Evolutionary conservation across 2,329 filamentous ascomycete genomes (phyloP).

Genomic region (Cladophialophora immunda): DNA sequence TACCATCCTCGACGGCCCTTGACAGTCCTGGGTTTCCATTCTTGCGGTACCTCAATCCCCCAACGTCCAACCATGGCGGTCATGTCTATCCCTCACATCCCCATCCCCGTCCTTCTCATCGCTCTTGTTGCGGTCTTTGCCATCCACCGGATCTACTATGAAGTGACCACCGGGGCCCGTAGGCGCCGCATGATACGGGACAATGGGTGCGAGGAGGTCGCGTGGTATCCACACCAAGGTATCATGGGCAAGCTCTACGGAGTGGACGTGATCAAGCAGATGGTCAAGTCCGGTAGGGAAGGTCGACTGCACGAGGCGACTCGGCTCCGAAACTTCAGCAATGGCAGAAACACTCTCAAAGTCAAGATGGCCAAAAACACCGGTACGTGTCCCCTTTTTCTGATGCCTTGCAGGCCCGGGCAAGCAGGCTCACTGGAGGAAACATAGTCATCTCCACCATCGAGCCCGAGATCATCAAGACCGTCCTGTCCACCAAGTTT

Average conservation of each 20-base stretch:
- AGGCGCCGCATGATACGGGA: conserved; percentile 37
- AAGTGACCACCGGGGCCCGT: conserved; percentile 35
- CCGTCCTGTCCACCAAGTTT: conserved; percentile 43
- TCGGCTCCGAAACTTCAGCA: conserved; percentile 32
- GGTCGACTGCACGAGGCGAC: conserved; percentile 34
- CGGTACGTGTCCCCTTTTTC: conserved; percentile 11
- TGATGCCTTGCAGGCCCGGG: background rate
- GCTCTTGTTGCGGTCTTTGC: conserved; percentile 27
- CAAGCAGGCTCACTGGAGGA: background rate
- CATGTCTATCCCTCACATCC: conserved; percentile 19
- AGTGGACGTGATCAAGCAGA: conserved; percentile 36
- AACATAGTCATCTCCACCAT: conserved; percentile 41
- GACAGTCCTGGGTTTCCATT: background rate
- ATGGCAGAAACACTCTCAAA: conserved; percentile 32
- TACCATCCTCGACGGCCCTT: background rate
- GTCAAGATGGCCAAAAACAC: conserved; percentile 10
- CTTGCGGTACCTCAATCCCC: background rate
- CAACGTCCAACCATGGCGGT: conserved; percentile 28
- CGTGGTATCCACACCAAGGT: conserved; percentile 59
- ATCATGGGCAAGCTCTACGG: conserved; percentile 38
- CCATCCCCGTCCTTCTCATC: conserved; percentile 27
- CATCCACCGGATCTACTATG: conserved; percentile 32
- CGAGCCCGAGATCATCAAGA: conserved; percentile 64
- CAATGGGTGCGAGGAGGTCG: conserved; percentile 59
- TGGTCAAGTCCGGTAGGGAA: conserved; percentile 29